Conservation (phyloP, 148 eudicot species). For the Dianthus caryophyllus region DNA sequence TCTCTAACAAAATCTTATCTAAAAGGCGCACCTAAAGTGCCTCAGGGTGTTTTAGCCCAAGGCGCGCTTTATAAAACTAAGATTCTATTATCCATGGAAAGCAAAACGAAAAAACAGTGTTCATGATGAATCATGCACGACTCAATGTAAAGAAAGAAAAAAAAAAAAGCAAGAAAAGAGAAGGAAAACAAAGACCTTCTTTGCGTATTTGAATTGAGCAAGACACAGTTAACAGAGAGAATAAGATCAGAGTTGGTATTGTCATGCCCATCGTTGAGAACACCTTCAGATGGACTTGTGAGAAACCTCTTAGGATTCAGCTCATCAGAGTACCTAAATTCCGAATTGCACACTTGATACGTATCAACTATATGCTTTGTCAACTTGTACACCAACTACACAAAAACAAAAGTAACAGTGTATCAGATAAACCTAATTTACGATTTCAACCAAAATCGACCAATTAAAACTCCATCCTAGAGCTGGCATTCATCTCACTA, state of each 20-base stretch:
- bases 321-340: constrained; percentile 63
- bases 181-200: constrained; percentile 43
- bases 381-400: constrained; percentile 69
- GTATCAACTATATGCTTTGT: constrained; percentile 87
- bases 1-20: too few species aligned
- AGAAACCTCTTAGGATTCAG: constrained; percentile 75
- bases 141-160: too few species aligned
- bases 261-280: constrained; percentile 81
- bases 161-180: background rate
- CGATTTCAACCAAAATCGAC: background rate
- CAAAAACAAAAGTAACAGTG: background rate
- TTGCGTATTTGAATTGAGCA: constrained; percentile 53
- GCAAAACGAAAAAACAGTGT: background rate
- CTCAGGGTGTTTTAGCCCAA: too few species aligned
- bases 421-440: background rate
- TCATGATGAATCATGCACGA: background rate
- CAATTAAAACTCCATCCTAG: background rate
- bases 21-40: too few species aligned
- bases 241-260: constrained; percentile 89
- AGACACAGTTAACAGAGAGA: constrained; percentile 52
- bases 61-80: too few species aligned
- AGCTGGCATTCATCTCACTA: background rate
- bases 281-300: constrained; percentile 81
- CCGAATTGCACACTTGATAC: constrained; percentile 75
- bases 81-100: background rate